Evolutionary conservation across 1,139 yeast species (phyloP), one percentile per base, ranked within the genome.

Genomic region (Suhomyces guaymorum): DNA sequence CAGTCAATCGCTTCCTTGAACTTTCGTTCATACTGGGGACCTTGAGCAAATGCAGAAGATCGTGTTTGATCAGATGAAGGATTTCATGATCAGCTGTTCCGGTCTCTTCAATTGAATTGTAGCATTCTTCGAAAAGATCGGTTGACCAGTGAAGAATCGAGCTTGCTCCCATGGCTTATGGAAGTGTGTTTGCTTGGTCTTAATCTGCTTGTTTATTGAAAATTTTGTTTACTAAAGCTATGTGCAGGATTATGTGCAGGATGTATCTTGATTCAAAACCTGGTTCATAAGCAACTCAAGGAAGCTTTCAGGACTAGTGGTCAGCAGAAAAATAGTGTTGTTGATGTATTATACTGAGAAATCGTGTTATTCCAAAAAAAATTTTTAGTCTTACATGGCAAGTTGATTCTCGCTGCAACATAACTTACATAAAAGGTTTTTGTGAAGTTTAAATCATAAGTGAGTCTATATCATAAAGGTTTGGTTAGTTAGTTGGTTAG

Each of bases 1-100:
- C 61, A 20, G 55, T 43, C 24, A 88, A 55, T 30, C 55, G 55
- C 18, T 69, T 64, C 49, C 92, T 65, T 39, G 87, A 75, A 4
- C 66, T 32, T 24, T 75, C 78, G 42, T 71, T 76, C 52, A 78
- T 77, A 5, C 61, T 47, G 1, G 89, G 82, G 5, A 73, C 65
- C 2, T 63, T 54, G 30, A 80, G 58, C 30, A 83, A 57, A 34
- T 57, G 55, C 18, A 51, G 42, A 32, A 86, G 61, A 56, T 85
- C 95, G 9, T 57, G 61, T 29, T 58, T 52, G 34, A 78, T 50
- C 10, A 46, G 38, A 22, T 42, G 38, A 28, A 66, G 34, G 8
- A 61, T 43, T 19, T 53, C 59, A 4, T 41, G 41, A 28, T 66
- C 70, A 7, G 54, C 43, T 15, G 57, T 49, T 5, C 57, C 59